phyloP scores from a whole-genome alignment of 306 rosid genomes.

The peach (Prunus persica) region Prunus_persica_NCBIv2 NC_034009.1:41026501-41027000 shows the following conservation, averaged over 20 bases:
- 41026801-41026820: background rate
- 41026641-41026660: background rate
- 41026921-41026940: background rate
- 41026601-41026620: constrained; percentile 22
- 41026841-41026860: background rate
- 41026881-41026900: background rate
- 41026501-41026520: constrained; percentile 34
- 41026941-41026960: background rate
- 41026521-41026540: constrained; percentile 30
- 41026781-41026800: background rate
- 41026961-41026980: background rate
- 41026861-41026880: background rate
- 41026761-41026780: background rate
- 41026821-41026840: background rate
- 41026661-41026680: constrained; percentile 1
- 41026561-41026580: constrained; percentile 43
- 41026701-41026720: background rate
- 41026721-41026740: too few species aligned
- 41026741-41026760: too few species aligned
- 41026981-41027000: too few species aligned
- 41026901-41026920: too few species aligned
- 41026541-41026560: constrained; percentile 19
- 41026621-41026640: background rate
- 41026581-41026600: constrained; percentile 38
- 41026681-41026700: constrained; percentile 6